Evolutionary conservation across 257 asterid species (phyloP), one percentile per base, ranked within the genome.

Genomic region (Marsdenia floribunda): DNA sequence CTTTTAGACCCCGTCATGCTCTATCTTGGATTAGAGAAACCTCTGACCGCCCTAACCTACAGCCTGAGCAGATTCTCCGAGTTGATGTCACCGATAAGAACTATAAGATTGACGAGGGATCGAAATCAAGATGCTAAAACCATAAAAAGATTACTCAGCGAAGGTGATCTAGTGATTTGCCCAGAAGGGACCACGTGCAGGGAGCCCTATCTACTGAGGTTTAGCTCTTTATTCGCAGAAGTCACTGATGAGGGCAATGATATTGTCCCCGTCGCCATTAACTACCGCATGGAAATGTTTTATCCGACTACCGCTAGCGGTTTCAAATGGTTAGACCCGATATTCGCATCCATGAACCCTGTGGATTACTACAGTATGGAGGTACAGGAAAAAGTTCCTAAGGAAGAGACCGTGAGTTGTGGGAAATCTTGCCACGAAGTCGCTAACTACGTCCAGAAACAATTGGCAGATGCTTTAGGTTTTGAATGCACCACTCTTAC

Each of bases 151-250:
- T 66, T 90, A 21, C 75, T 94, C 5, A 26, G 79, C 0, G 96
- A 83, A 68, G 99, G 96, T 0, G 98, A 95, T 44, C 71, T 95
- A 44, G 96, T 95, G 14, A 93, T 95, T 5, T 95, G 96, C 42
- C 99, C 99, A 0, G 99, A 95, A 78, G 99, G 99, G 8, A 95
- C 99, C 15, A 95, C 99, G 0, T 95, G 99, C 77, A 77, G 98
- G 21, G 99, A 95, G 82, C 99, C 97, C 0, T 95, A 95, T 55
- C 76, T 95, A 15, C 57, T 95, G 63, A 75, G 99, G 42, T 95
- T 95, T 59, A 95, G 99, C 83, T 88, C 97, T 0, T 52, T 95
- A 70, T 95, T 95, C 68, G 99, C 99, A 0, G 98, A 95, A 47
- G 47, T 95, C 73, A 84, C 96, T 0, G 90, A 90, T 21, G 93